Percentiles rank a stretch among this genome's conserved stretches.
Evolutionary conservation across 2,329 filamentous ascomycete genomes (phyloP).

Genomic region (Fusarium stilboides): DNA sequence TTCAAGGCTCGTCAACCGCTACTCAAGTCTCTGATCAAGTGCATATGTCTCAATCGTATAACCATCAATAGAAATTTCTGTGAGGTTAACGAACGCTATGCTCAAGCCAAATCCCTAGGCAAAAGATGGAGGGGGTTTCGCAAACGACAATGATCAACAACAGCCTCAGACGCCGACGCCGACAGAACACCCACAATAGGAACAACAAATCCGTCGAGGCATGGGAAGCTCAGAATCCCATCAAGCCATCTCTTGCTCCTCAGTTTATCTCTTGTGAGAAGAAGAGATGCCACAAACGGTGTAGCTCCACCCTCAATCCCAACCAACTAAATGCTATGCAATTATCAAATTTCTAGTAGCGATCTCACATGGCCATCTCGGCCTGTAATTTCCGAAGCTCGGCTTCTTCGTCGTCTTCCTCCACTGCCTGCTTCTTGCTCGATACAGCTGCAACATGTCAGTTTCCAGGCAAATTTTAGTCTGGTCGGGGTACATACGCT

Average conservation of each 20-base stretch:
- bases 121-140: conserved; percentile 38
- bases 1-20: conserved; percentile 26
- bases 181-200: conserved; percentile 48
- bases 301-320: conserved; percentile 27
- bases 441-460: conserved; percentile 52
- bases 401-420: conserved; percentile 96
- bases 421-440: conserved; percentile 61
- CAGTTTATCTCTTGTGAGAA: conserved; percentile 20
- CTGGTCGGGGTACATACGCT: conserved; percentile 72
- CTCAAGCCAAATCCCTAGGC: conserved; percentile 27
- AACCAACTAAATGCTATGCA: conserved; percentile 49
- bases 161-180: conserved; percentile 55
- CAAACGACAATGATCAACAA: conserved; percentile 46
- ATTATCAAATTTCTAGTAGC: conserved; percentile 28
- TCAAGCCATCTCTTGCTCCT: conserved; percentile 38
- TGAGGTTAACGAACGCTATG: conserved; percentile 14
- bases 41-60: conserved; percentile 2
- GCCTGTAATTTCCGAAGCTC: conserved; percentile 94
- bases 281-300: conserved; percentile 21
- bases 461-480: conserved; percentile 1
- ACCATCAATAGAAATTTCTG: conserved; percentile 7
- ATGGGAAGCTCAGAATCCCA: conserved; percentile 29
- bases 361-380: conserved; percentile 91
- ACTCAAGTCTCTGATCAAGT: conserved; percentile 1
- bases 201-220: conserved; percentile 41